A percentile compares a stretch with the other conserved stretches of the same genome.
phyloP scores from a whole-genome alignment of 139 green algal genomes.

The Auxenochlorella pyrenoidosa region DNA sequence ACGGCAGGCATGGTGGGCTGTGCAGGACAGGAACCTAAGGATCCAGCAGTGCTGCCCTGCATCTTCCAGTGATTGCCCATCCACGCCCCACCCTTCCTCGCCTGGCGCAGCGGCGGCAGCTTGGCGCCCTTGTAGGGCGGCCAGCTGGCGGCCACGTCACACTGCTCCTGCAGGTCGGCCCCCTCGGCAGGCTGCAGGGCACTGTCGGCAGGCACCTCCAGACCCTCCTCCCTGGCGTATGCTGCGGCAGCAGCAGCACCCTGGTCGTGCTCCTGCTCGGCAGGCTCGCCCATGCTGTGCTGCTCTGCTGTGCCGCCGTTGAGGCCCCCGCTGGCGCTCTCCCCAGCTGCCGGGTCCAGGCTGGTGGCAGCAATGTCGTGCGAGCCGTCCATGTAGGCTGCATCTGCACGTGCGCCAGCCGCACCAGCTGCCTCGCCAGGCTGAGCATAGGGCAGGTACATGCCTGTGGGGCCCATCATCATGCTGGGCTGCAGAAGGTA shows the following conservation, averaged over 20 bases:
- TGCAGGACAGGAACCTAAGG: neutral
- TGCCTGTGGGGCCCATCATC: neutral
- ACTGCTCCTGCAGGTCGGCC: neutral
- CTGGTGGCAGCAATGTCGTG: neutral
- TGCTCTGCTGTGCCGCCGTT: neutral
- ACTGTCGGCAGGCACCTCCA: neutral
- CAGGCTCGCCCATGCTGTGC: neutral
- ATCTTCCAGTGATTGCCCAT: neutral
- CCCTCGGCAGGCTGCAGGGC: neutral
- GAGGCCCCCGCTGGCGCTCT: neutral
- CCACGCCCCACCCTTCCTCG: neutral
- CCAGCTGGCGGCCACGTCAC: conserved; percentile 30
- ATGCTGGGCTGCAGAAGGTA: neutral
- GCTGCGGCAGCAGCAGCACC: neutral
- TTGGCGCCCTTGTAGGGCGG: conserved; percentile 28
- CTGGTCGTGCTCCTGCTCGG: neutral
- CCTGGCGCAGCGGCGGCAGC: conserved; percentile 22
- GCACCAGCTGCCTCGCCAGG: neutral
- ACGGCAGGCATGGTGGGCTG: neutral
- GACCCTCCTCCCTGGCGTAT: neutral
- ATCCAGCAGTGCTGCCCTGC: too few relatives aligned
- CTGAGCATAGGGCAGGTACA: neutral
- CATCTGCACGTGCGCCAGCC: neutral
- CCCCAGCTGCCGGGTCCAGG: too few relatives aligned
- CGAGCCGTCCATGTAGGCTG: too few relatives aligned